Percentiles rank a stretch among this genome's conserved stretches.
Conservation (phyloP, 495 filamentous ascomycete genomes). For the Aspergillus sclerotiicarbonarius region DNA sequence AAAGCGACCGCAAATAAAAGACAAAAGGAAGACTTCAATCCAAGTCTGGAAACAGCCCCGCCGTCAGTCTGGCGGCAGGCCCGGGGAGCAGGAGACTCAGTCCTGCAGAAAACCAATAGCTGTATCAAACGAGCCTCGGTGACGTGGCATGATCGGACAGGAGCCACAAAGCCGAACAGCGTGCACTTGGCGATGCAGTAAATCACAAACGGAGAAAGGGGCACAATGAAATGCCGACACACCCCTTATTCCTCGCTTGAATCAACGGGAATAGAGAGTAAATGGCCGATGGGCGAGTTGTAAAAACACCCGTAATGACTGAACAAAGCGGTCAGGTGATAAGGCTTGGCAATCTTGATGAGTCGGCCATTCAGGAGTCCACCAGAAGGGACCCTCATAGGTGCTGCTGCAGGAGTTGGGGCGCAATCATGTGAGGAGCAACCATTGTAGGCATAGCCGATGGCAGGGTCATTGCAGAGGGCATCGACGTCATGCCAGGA, state of each 20-base stretch:
- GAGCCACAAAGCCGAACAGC: neutral
- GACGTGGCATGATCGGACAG: slow-evolving; percentile 2
- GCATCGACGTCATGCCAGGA: slow-evolving; percentile 41
- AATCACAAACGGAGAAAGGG: neutral
- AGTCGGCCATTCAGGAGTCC: neutral
- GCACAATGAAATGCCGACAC: neutral
- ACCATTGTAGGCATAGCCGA: slow-evolving; percentile 36
- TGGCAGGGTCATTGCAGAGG: slow-evolving; percentile 36
- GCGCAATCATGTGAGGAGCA: slow-evolving; percentile 43
- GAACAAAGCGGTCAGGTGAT: neutral
- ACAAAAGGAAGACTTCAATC: neutral
- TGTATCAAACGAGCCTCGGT: neutral
- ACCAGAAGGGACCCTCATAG: slow-evolving; percentile 29
- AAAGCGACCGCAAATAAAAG: slow-evolving; percentile 5
- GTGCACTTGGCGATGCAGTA: neutral
- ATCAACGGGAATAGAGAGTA: neutral
- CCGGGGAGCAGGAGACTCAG: neutral
- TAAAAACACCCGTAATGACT: neutral
- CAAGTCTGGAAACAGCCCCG: neutral
- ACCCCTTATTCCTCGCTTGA: neutral
- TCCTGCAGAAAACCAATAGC: neutral
- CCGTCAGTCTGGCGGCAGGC: neutral
- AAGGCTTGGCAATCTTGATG: neutral
- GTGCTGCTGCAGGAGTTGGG: slow-evolving; percentile 47
- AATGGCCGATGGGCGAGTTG: neutral